Base-by-base conservation (phyloP, 805 yeast species). In the Pichia nanzhaoensis region DNA sequence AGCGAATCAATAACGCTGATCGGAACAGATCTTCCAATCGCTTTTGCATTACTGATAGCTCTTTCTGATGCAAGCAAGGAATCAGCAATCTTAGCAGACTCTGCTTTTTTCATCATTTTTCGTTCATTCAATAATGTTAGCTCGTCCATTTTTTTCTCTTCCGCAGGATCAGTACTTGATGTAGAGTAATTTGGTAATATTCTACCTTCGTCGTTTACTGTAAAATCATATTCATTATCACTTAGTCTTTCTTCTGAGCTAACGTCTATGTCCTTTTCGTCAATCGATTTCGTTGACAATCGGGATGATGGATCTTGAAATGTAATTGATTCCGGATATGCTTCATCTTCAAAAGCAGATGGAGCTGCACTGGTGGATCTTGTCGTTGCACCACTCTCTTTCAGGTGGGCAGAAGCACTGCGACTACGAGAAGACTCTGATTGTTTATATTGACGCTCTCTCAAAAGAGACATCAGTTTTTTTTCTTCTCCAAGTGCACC, bases 221-320 rank as follows among this genome's bases (percentile, higher is more conserved):
- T 80, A 51, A 78, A 77, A 47, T 78, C 82, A 39, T 73, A 73
- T 39, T 77, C 80, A 39, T 76, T 77, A 48, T 78, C 83, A 54
- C 77, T 71, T 16, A 78, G 69, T 51, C 77, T 78, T 54, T 78
- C 84, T 51, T 78, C 84, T 42, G 78, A 82, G 55, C 78, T 71
- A 1, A 41, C 42, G 33, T 49, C 46, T 14, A 53, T 54, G 6
- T 47, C 49, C 6, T 43, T 51, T 7, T 51, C 54, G 9, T 41
- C 20, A 3, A 41, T 24, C 2, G 37, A 34, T 16, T 40, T 24
- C 2, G 40, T 39, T 2, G 33, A 21, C 31, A 82, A 59, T 47
- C 93, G 65, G 54, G 81, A 84, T 50, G 81, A 80, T 0, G 95
- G 95, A 54, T 84, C 90, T 53, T 79, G 84, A 44, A 76, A 74